Evolutionary conservation across 768 basidiomycete species (phyloP).

Genomic region (Amanita thiersii): DNA sequence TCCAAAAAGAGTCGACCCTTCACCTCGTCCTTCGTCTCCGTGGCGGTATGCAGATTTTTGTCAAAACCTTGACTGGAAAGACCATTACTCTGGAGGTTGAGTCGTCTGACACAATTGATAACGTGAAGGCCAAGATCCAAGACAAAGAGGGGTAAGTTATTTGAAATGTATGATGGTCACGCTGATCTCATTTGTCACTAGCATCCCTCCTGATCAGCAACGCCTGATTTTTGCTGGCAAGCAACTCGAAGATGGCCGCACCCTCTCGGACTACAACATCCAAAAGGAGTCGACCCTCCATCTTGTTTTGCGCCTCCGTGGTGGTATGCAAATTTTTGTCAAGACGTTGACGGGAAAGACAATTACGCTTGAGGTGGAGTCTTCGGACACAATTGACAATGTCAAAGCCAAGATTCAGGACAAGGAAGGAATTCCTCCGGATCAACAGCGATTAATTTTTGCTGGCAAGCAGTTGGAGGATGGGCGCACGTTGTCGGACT

Average conservation of each 20-base stretch:
- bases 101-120: slow-evolving; percentile 21
- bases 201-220: slow-evolving; percentile 22
- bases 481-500: slow-evolving; percentile 69
- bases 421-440: slow-evolving; percentile 50
- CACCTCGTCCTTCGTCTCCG: slow-evolving; percentile 32
- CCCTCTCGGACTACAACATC: slow-evolving; percentile 43
- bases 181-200: neutral
- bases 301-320: slow-evolving; percentile 24
- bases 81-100: slow-evolving; percentile 45
- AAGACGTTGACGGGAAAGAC: slow-evolving; percentile 49
- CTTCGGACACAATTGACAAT: slow-evolving; percentile 67
- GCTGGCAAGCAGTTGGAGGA: slow-evolving; percentile 88
- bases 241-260: slow-evolving; percentile 26
- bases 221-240: slow-evolving; percentile 25
- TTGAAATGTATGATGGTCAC: neutral
- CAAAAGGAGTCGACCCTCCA: slow-evolving; percentile 32
- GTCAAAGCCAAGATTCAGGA: slow-evolving; percentile 72
- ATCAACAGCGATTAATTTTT: slow-evolving; percentile 59
- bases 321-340: slow-evolving; percentile 32
- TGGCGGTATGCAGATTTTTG: slow-evolving; percentile 39
- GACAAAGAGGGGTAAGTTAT: slow-evolving; percentile 23
- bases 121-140: slow-evolving; percentile 38
- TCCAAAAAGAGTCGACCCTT: slow-evolving; percentile 66
- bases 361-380: slow-evolving; percentile 68
- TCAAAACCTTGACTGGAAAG: slow-evolving; percentile 78